Base-by-base conservation (phyloP, 164 flowering plant species). In the Taxillus chinensis region DNA sequence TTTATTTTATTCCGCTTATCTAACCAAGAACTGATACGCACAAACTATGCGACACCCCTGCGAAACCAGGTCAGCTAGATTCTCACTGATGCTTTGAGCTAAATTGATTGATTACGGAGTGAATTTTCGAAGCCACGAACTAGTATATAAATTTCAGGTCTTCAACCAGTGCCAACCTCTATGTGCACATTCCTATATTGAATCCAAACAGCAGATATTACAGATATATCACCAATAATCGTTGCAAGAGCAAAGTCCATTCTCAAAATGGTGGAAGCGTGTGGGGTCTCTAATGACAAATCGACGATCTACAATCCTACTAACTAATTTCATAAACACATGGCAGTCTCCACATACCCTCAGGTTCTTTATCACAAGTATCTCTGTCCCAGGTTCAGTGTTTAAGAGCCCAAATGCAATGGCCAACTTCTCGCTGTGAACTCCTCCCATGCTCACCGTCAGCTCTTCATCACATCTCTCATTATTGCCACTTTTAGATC, bases 401-500 rank as follows among this genome's bases (percentile, higher is more conserved):
- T 81, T 81, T 58, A 92, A 48, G 39, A 92, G 77, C 58, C 78
- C 92, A 75, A 86, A 89, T 57, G 82, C 86, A 71, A 89, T 62
- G 3, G 98, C 98, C 69, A 92, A 66, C 66, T 75, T 87, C 74
- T 90, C 98, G 62, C 98, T 92, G 51, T 89, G 98, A 46, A 84
- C 81, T 17, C 78, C 77, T 17, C 78, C 77, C 46, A 59, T 63
- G 27, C 70, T 60, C 57, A 16, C n/a, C 2, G 65, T 6, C 45
- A 52, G 57, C 15, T 72, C 73, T 45, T 66, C 74, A 41, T 71
- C 67, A 41, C 63, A 68, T 57, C 66, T 66, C 17, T 41, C 72
- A 16, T 39, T 17, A 46, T 66, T 68, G 13, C 39, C 59, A 9
- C 67, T 64, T 27, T 68, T 57, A 17, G 10, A 46, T 41, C 53